These are phyloP conservation scores for Fusarium tuaranense DNA, from an alignment of 2,329 filamentous ascomycete genomes.

Conservation along the genomic window DNA sequence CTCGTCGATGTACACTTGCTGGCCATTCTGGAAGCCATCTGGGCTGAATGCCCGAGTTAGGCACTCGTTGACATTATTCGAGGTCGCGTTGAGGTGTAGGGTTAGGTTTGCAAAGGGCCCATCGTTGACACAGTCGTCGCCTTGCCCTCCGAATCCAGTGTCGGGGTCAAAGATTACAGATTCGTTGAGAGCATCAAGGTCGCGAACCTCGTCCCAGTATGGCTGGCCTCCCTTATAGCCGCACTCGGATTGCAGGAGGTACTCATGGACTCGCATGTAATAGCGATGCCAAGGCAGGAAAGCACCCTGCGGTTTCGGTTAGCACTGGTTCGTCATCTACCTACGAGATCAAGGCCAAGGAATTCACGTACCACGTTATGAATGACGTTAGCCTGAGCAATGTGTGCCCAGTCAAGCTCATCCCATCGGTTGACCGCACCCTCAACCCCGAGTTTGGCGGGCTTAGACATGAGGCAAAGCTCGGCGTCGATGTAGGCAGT, in stretches of 20 bases:
- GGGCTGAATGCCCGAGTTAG: constrained; percentile 2
- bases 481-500: neutral
- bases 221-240: constrained; percentile 20
- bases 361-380: constrained; percentile 22
- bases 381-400: constrained; percentile 15
- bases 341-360: neutral
- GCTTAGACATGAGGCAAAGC: neutral
- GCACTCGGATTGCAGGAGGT: constrained; percentile 18
- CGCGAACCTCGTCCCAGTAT: constrained; percentile 22
- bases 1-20: constrained; percentile 12
- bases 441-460: constrained; percentile 4
- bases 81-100: constrained; percentile 5
- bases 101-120: constrained; percentile 20
- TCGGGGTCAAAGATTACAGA: constrained; percentile 12
- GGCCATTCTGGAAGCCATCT: constrained; percentile 3
- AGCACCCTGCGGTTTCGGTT: neutral
- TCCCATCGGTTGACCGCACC: constrained; percentile 19
- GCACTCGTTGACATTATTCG: neutral
- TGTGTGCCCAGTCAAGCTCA: constrained; percentile 17
- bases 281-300: constrained; percentile 26
- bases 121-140: constrained; percentile 14
- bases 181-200: constrained; percentile 2
- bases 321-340: neutral
- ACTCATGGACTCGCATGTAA: constrained; percentile 18
- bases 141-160: constrained; percentile 14